These are phyloP conservation scores for Colletotrichum chrysophilum DNA, from an alignment of 2,329 filamentous ascomycete genomes.

Conservation along the genomic window DNA sequence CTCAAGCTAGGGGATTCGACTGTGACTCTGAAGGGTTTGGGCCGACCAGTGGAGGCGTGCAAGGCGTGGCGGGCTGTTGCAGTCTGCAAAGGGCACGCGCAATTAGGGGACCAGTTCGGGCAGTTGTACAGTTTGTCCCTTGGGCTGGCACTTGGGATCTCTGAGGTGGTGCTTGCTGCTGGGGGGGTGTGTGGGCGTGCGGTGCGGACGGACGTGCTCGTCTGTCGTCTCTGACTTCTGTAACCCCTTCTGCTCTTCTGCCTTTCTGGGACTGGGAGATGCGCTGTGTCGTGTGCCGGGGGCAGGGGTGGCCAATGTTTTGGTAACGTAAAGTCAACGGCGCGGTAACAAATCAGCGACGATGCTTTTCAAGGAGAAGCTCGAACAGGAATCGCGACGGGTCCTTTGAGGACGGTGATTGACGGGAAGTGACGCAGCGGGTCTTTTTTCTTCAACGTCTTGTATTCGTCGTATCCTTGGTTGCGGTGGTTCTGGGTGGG, in stretches of 20 bases:
- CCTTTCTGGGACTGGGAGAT: background rate
- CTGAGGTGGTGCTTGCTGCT: background rate
- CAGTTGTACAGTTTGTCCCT: background rate
- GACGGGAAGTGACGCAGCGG: conserved; percentile 12
- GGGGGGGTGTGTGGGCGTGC: background rate
- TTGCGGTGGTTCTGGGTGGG: background rate
- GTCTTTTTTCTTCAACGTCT: background rate
- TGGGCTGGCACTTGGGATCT: background rate
- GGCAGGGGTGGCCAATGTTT: conserved; percentile 14
- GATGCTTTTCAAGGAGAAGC: conserved; percentile 1
- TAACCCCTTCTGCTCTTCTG: background rate
- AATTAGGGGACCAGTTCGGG: conserved; percentile 19
- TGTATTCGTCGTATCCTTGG: background rate
- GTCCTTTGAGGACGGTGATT: conserved; percentile 2
- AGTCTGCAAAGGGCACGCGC: background rate
- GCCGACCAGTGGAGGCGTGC: background rate
- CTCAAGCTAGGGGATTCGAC: conserved; percentile 1
- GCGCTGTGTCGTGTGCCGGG: conserved; percentile 15
- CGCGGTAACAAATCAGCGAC: conserved; percentile 15
- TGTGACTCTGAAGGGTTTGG: background rate
- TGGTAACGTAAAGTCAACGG: conserved; percentile 20
- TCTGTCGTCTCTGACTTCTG: conserved; percentile 11
- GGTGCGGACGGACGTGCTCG: conserved; percentile 17
- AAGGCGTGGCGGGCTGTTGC: background rate
- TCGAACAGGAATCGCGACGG: conserved; percentile 4